Percentiles rank a stretch among this genome's conserved stretches.
These are phyloP conservation scores for Lodderomyces parapsilosis DNA, from an alignment of 1,139 yeast genomes.

Conservation along the genomic window DNA sequence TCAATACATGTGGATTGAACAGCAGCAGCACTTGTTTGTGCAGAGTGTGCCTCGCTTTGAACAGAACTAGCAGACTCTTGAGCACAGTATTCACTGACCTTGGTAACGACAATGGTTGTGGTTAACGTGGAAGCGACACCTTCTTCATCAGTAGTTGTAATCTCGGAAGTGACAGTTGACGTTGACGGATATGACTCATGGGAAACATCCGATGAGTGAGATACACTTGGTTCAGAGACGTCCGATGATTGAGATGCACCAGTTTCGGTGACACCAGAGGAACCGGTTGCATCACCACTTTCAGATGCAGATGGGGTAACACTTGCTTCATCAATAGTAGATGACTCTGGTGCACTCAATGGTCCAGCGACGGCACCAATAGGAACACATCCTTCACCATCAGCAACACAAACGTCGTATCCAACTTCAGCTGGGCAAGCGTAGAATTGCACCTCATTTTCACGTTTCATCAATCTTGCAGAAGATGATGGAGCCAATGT, in stretches of 20 bases:
- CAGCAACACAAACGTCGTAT: conserved; percentile 3
- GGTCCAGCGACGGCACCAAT: conserved; percentile 2
- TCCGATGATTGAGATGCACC: conserved; percentile 15
- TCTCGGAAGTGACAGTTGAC: conserved; percentile 4
- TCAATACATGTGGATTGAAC: conserved; percentile 9
- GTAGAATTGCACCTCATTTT: conserved; percentile 4
- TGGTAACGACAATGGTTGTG: conserved; percentile 7
- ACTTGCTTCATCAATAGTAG: conserved; percentile 29
- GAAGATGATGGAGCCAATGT: conserved; percentile 1
- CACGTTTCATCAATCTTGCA: conserved; percentile 3
- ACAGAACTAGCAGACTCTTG: conserved; percentile 8
- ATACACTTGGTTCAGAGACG: not conserved
- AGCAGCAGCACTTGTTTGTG: conserved; percentile 9
- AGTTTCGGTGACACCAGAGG: conserved; percentile 5
- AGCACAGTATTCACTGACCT: conserved; percentile 9
- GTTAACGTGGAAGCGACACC: conserved; percentile 5
- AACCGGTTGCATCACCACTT: conserved; percentile 7
- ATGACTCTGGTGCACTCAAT: conserved; percentile 7
- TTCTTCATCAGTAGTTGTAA: conserved; percentile 5
- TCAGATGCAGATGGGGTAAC: conserved; percentile 34
- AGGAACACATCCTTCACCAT: conserved; percentile 4
- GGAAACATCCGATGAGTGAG: conserved; percentile 15
- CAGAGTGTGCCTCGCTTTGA: conserved; percentile 9
- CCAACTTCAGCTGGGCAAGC: conserved; percentile 8
- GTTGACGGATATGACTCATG: conserved; percentile 4